phyloP scores from a whole-genome alignment of 2,329 filamentous ascomycete species.

The Emergomyces orientalis region DNA sequence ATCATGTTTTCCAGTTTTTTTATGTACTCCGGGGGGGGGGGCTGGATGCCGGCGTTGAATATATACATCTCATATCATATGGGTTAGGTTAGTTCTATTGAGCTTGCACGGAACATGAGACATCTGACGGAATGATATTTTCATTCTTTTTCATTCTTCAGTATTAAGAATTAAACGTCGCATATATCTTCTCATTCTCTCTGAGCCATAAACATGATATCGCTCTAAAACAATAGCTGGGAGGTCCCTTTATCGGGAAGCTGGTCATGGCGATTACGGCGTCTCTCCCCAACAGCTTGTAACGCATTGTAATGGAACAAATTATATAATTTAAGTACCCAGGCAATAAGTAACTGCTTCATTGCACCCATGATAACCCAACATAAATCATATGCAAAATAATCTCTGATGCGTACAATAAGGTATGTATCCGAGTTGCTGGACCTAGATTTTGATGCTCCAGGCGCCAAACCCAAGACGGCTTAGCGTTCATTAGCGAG shows the following conservation, averaged over 20 bases:
- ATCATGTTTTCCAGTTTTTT: background rate
- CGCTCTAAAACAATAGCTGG: background rate
- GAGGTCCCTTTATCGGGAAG: background rate
- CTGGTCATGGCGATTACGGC: background rate
- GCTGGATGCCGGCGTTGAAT: background rate
- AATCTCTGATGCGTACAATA: too few species aligned
- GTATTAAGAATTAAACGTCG: background rate
- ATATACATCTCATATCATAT: background rate
- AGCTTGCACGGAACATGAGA: background rate
- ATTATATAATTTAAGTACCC: background rate
- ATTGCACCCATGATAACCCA: background rate
- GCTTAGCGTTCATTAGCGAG: constrained; percentile 18
- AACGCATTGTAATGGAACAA: background rate
- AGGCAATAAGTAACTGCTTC: background rate
- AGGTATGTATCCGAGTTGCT: too few species aligned
- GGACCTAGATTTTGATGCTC: background rate
- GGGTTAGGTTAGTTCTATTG: background rate
- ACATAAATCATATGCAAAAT: background rate
- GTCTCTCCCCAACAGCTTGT: background rate
- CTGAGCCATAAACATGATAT: background rate
- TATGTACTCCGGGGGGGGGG: background rate
- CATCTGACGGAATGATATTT: background rate
- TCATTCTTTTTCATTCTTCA: background rate
- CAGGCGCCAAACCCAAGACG: constrained; percentile 13
- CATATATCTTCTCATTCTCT: background rate